These are phyloP conservation scores for Gonapodya sp. DNA, from an alignment of 192 early-diverging fungal genomes.

Conservation along the genomic window DNA sequence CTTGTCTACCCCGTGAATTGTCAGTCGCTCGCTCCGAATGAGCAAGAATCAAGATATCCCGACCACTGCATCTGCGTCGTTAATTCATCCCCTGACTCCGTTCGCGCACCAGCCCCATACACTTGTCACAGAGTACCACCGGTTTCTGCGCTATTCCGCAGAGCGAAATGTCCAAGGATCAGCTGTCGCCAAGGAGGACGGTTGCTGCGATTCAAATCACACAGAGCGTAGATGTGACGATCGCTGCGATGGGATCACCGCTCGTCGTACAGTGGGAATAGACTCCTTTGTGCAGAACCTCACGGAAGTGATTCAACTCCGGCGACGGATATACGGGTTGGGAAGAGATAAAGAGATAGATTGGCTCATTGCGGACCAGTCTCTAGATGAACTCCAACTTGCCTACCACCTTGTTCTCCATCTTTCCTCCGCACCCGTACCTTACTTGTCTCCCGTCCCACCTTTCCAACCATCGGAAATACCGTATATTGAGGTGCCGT, in stretches of 20 bases:
- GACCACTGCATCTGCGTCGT: not conserved
- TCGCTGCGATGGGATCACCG: too few species aligned
- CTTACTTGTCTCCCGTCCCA: not conserved
- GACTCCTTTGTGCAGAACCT: not conserved
- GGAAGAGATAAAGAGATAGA: not conserved
- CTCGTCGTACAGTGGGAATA: too few species aligned
- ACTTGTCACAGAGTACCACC: not conserved
- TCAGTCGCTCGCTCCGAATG: not conserved
- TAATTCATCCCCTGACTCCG: not conserved
- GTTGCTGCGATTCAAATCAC: too few species aligned
- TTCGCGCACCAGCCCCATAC: not conserved
- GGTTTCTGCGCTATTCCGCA: too few species aligned
- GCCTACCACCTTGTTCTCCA: not conserved
- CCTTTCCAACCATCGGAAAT: not conserved
- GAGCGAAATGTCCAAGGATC: too few species aligned
- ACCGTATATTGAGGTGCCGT: not conserved
- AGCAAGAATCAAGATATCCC: not conserved
- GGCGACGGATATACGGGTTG: not conserved
- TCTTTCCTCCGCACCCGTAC: not conserved
- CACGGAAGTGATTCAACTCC: not conserved
- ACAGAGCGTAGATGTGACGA: too few species aligned
- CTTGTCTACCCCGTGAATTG: not conserved
- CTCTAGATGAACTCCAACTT: not conserved
- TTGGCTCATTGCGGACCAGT: not conserved
- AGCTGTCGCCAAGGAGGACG: too few species aligned